Evolutionary conservation across 805 yeast species (phyloP), one percentile per base, ranked within the genome.

Genomic region (Danielia oregonensis): DNA sequence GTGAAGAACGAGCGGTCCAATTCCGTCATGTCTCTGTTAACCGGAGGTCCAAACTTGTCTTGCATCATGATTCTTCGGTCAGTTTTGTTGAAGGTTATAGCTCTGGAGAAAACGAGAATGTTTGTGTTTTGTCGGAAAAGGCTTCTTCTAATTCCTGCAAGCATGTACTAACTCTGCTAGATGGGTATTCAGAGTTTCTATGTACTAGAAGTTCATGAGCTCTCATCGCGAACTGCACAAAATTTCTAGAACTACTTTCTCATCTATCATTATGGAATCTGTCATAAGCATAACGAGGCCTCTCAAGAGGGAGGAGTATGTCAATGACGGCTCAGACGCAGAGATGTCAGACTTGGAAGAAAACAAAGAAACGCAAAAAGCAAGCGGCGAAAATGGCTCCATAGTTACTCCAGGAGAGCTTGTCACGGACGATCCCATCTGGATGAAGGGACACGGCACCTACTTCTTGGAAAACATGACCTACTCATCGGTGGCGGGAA

Each of bases 391-490:
- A n/a, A 36, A 33, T 19, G 39, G 46, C 55, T 42, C 52, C 28
- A 58, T 93, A 7, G 95, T 91, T 13, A 87, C 97, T 1, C 98
- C 98, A 0, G 98, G 98, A 7, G 97, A 93, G 56, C 64, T 89
- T 32, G 85, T 93, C n/a, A 93, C 97, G 0, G 93, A 86, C 48
- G 97, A 93, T 52, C 86, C 96, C 5, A 74, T 82, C 2, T 93
- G 97, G 97, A 93, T 93, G 98, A 77, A 95, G 54, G 98, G 98
- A 19, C 98, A 91, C 54, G 98, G 98, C 5, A 93, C 97, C 0
- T 93, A 87, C 57, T 77, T 81, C 46, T 63, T 83, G 25, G 79
- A 78, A 22, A 82, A 82, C 45, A 68, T 73, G 48, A 87, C 96
- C 0, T 87, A 76, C 57, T 82, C 96, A 3, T 82, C 97, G 0